These are phyloP conservation scores for Hypoxylon cercidicola DNA, from an alignment of 495 filamentous ascomycete genomes.

Conservation along the genomic window DNA sequence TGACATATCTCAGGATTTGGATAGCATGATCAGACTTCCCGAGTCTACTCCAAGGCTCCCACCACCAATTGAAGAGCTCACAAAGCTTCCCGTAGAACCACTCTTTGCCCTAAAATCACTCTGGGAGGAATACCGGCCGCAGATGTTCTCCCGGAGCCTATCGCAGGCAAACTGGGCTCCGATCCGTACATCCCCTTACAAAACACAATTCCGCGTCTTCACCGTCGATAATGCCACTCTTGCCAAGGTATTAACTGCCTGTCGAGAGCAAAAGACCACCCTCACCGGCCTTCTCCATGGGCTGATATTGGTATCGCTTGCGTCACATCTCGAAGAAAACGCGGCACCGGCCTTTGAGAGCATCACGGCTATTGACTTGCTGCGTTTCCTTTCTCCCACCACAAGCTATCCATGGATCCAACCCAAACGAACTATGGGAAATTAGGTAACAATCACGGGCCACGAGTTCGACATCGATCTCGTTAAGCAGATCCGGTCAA, in stretches of 20 bases:
- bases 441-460: conserved; percentile 30
- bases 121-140: conserved; percentile 15
- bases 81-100: conserved; percentile 10
- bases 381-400: conserved; percentile 15
- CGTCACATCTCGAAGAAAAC: conserved; percentile 22
- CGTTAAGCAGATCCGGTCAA: conserved; percentile 26
- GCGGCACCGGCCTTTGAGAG: conserved; percentile 8
- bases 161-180: conserved; percentile 20
- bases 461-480: conserved; percentile 15
- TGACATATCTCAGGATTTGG: not conserved
- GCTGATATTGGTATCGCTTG: conserved; percentile 23
- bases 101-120: conserved; percentile 1
- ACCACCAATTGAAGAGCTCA: conserved; percentile 16
- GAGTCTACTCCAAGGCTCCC: conserved; percentile 3
- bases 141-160: not conserved
- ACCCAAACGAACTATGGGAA: conserved; percentile 24
- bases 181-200: conserved; percentile 22
- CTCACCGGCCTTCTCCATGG: conserved; percentile 44
- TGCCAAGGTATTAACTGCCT: conserved; percentile 23
- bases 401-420: conserved; percentile 25
- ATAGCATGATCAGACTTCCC: conserved; percentile 16
- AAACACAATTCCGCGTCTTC: conserved; percentile 33
- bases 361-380: conserved; percentile 21
- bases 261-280: conserved; percentile 33
- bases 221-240: conserved; percentile 21